phyloP scores from a whole-genome alignment of 768 basidiomycete genomes.

The Lactifluus rugatus region DNA sequence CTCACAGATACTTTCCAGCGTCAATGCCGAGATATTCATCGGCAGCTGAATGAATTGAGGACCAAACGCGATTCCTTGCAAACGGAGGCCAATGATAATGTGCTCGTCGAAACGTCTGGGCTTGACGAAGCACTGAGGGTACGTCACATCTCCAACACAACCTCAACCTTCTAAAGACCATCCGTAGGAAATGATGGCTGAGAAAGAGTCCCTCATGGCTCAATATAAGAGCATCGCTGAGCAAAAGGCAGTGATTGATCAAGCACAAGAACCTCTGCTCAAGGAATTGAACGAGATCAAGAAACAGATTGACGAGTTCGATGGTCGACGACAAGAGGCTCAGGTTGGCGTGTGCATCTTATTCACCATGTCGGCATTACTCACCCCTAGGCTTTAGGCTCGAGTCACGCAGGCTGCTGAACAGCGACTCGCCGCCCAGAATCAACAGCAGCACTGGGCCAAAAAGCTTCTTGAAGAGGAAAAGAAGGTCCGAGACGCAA shows the following conservation, averaged over 20 bases:
- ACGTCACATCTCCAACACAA: constrained; percentile 12
- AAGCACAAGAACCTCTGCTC: constrained; percentile 35
- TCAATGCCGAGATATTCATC: not conserved
- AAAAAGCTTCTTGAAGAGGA: constrained; percentile 45
- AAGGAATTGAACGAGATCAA: constrained; percentile 38
- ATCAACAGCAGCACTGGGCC: constrained; percentile 36
- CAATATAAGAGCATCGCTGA: constrained; percentile 42
- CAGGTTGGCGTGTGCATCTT: constrained; percentile 32
- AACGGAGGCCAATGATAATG: constrained; percentile 56
- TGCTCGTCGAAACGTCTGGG: constrained; percentile 52
- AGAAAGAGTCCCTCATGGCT: constrained; percentile 36
- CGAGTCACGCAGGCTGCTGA: constrained; percentile 41
- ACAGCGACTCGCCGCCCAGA: constrained; percentile 42
- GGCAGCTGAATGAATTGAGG: constrained; percentile 24
- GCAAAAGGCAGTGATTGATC: constrained; percentile 41
- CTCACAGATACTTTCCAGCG: constrained; percentile 13
- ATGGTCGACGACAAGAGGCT: constrained; percentile 33
- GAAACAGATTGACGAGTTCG: constrained; percentile 41
- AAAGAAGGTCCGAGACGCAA: constrained; percentile 33
- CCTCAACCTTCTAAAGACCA: not conserved
- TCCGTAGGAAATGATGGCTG: constrained; percentile 43
- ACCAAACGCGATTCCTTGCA: constrained; percentile 34
- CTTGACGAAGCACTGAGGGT: constrained; percentile 48
- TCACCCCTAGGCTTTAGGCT: constrained; percentile 28
- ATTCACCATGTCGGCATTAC: constrained; percentile 5